Conservation (phyloP, 768 basidiomycete genomes). For the Trametes gibbosa region DNA sequence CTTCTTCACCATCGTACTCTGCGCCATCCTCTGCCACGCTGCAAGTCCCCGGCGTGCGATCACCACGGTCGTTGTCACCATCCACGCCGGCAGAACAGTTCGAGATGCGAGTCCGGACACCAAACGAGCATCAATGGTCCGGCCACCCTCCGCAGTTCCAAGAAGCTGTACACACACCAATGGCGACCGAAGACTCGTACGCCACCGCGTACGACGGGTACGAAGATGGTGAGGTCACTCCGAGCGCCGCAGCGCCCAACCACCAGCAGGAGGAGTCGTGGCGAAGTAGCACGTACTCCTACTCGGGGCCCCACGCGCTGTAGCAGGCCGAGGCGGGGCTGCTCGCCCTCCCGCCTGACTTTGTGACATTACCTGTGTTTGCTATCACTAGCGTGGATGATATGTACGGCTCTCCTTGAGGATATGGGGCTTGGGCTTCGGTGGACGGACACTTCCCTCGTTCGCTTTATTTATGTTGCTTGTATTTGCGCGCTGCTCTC, state of each 20-base stretch:
- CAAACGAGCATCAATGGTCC: constrained; percentile 21
- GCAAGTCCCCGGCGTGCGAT: constrained; percentile 28
- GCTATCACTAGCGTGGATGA: constrained; percentile 3
- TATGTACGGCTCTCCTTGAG: constrained; percentile 3
- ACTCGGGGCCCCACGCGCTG: constrained; percentile 18
- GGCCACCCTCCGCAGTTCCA: background rate
- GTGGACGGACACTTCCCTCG: constrained; percentile 4
- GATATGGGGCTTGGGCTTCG: background rate
- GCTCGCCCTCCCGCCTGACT: background rate
- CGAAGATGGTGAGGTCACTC: constrained; percentile 1
- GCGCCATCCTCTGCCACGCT: constrained; percentile 20
- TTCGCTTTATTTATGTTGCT: constrained; percentile 22
- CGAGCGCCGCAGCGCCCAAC: background rate
- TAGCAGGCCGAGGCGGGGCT: constrained; percentile 8
- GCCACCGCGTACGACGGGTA: constrained; percentile 10
- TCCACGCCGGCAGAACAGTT: constrained; percentile 27
- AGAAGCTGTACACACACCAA: constrained; percentile 10
- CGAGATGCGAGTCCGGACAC: constrained; percentile 39
- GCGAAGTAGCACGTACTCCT: constrained; percentile 20
- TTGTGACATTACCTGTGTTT: constrained; percentile 19
- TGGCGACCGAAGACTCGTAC: constrained; percentile 19
- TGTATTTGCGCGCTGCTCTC: constrained; percentile 18
- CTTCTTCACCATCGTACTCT: constrained; percentile 14
- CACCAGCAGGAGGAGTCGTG: constrained; percentile 16
- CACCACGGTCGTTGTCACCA: constrained; percentile 32